Conservation (phyloP, 1,284 basidiomycete species). For the Ceratobasidium papillatum region DNA sequence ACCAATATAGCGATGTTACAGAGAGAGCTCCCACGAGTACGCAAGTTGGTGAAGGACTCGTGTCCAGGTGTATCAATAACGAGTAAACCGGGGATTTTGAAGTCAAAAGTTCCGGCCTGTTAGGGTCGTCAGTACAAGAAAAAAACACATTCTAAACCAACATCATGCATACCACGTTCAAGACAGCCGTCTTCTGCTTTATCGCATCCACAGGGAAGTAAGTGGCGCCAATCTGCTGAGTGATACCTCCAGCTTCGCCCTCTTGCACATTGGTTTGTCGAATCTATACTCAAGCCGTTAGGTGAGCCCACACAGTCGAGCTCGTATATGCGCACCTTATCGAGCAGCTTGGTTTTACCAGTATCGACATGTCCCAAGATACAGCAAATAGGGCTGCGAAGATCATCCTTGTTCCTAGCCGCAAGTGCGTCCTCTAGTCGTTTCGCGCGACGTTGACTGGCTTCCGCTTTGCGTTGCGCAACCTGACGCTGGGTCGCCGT, state of each 20-base stretch:
- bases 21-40: slow-evolving; percentile 94
- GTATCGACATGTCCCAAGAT: slow-evolving; percentile 99
- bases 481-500: slow-evolving; percentile 71
- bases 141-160: slow-evolving; percentile 33
- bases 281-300: slow-evolving; percentile 64
- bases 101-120: slow-evolving; percentile 84
- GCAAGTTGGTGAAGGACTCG: slow-evolving; percentile 99
- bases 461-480: slow-evolving; percentile 83
- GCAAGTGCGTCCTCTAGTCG: slow-evolving; percentile 89
- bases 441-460: slow-evolving; percentile 81
- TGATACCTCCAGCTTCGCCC: slow-evolving; percentile 99
- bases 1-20: slow-evolving; percentile 99
- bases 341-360: slow-evolving; percentile 97
- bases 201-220: slow-evolving; percentile 99
- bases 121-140: slow-evolving; percentile 9
- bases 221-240: slow-evolving; percentile 99
- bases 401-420: slow-evolving; percentile 86
- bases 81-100: slow-evolving; percentile 96
- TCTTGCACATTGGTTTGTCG: slow-evolving; percentile 99
- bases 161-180: slow-evolving; percentile 74
- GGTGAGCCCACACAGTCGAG: neutral
- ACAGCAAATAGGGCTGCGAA: slow-evolving; percentile 98
- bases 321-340: slow-evolving; percentile 73
- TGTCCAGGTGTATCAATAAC: slow-evolving; percentile 99
- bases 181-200: slow-evolving; percentile 87